Evolutionary conservation across 2,329 filamentous ascomycete species (phyloP), one percentile per base, ranked within the genome.

Genomic region (Aureobasidium sp.): DNA sequence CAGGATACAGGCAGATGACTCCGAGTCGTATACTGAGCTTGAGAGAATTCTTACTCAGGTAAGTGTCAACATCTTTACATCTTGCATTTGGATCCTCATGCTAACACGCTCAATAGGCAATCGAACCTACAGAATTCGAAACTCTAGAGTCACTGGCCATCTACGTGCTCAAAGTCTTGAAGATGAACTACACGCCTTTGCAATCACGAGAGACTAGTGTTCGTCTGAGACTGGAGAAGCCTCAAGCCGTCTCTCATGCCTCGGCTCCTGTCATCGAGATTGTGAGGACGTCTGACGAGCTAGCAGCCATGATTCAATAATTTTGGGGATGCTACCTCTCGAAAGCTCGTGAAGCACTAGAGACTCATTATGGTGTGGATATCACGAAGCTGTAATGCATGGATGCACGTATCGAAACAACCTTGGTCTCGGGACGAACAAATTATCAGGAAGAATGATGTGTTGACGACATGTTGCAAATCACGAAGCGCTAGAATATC

Each of bases 211-310:
- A 51, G 17, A 81, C 82, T 74, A 78, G 78, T 62, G 76, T 91
- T 56, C 81, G 79, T 64, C 79, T 91, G 41, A 77, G 78, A 27
- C 75, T 91, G 57, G 85, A 86, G 73, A 91, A 91, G 75, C 89
- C 89, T 2, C 84, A 87, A 14, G 89, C 89, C 0, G 86, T 91
- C 22, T 82, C 85, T 0, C 83, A 88, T 68, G 89, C 89, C 1
- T 88, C 90, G 66, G 86, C 85, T 12, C 87, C 88, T 0, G 79
- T 81, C 5, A 84, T 91, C 6, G 87, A 90, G 71, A 78, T 87
- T 39, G 68, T 68, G 39, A 55, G 64, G 44, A 61, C 64, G 5
- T 52, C 64, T 5, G 59, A 56, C 4, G 62, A 64, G 25, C 47
- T 65, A 25, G 53, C 34, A 17, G 53, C 53, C 27, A 45, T 57